Evolutionary conservation across 1,139 yeast species (phyloP), one percentile per base, ranked within the genome.

Genomic region (Arxiozyma slooffiae): DNA sequence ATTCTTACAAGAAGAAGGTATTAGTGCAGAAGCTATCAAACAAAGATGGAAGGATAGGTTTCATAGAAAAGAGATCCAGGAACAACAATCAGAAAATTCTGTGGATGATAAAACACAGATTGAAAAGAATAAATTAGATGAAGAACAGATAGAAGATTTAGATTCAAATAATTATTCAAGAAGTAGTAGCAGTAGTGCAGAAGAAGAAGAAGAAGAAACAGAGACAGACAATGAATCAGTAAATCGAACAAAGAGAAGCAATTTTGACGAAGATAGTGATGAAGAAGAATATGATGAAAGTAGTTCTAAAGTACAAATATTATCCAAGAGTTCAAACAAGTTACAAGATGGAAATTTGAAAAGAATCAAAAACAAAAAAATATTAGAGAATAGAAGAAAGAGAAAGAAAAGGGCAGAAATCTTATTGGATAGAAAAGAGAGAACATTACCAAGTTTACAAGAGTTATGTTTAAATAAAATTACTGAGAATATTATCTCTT

Each of bases 381-480:
- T 79, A 30, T 38, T 60, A 8, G 77, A 78, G 52, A 86, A 88
- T 16, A 74, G 95, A 50, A 83, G 82, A 62, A 78, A 78, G 61
- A 77, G 95, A 53, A 86, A 84, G 70, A 80, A 79, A 68, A 72
- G 85, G 39, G 97, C 97, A 0, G 85, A 82, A 53, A 95, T 96
- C 2, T 71, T 92, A 46, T 73, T 92, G 51, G 90, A 92, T 60
- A 77, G 81, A 60, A 75, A 81, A 50, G 80, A 78, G 24, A 80
- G 78, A 30, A 73, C 71, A 48, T 70, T 89, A 2, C 85, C 95
- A 3, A 73, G 82, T 20, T 71, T 92, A 44, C 97, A 89, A 64
- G 96, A 89, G 58, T 65, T 85, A 38, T 87, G 97, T 62, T 85
- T 92, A 54, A 70, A 74, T 47, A 73, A 77, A 38, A 84, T 92